Conservation (phyloP, 352 stramenopile genomes). For the Aphanomyces astaci region DNA sequence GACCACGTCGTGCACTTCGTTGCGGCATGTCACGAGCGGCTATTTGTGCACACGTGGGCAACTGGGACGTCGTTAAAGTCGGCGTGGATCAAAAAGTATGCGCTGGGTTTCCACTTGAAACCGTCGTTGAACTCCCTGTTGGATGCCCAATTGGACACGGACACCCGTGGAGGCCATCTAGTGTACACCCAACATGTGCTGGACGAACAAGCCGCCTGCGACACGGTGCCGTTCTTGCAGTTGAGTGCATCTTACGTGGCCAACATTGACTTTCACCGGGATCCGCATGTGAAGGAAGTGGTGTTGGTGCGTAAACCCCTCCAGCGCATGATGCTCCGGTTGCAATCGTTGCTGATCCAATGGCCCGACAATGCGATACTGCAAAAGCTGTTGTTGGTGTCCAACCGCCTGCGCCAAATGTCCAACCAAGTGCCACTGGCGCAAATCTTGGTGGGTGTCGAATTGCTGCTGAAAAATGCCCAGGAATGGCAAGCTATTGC, state of each 20-base stretch:
- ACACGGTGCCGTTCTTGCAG: constrained; percentile 13
- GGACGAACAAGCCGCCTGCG: not conserved
- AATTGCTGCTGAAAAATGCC: constrained; percentile 93
- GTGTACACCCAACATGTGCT: constrained; percentile 13
- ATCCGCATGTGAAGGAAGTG: constrained; percentile 90
- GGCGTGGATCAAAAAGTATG: constrained; percentile 3
- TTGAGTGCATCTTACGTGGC: constrained; percentile 16
- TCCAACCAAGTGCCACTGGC: constrained; percentile 76
- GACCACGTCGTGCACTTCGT: constrained; percentile 15
- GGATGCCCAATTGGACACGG: not conserved
- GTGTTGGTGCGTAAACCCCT: constrained; percentile 84
- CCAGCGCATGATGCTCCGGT: constrained; percentile 80
- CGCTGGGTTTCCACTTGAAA: constrained; percentile 18
- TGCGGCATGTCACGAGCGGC: constrained; percentile 10
- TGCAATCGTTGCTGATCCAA: constrained; percentile 85
- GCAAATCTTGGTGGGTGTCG: constrained; percentile 91
- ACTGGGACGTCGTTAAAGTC: not conserved
- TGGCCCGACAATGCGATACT: constrained; percentile 97
- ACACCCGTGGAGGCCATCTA: constrained; percentile 6
- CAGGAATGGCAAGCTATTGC: constrained; percentile 99
- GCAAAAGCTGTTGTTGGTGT: constrained; percentile 90
- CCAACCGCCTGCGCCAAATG: constrained; percentile 80
- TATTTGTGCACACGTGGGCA: constrained; percentile 5
- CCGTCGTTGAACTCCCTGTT: not conserved
- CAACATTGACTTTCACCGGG: constrained; percentile 90